Base-by-base conservation (phyloP, 805 yeast genomes). In the Blastobotrys terrestris region DNA sequence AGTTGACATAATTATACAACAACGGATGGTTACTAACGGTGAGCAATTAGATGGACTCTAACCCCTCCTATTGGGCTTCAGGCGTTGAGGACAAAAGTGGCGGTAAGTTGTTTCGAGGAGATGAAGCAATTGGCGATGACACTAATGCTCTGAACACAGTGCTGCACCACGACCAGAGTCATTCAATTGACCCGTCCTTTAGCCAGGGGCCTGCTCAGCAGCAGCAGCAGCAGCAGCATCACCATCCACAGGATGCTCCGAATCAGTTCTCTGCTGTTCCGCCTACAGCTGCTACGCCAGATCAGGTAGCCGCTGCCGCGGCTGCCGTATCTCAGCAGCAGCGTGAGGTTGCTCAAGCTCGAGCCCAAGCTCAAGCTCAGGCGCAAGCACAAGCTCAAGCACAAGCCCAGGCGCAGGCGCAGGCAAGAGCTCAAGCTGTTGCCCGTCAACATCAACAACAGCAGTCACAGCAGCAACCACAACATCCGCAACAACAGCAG, bases 131-230 rank as follows among this genome's bases (percentile, higher is more conserved):
- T n/a, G n/a, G n/a, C n/a, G n/a, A n/a, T n/a, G n/a, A n/a, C n/a
- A n/a, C 11, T 26, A 26, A 6, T 26, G 35, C 35, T 26, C n/a
- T n/a, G n/a, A n/a, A n/a, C n/a, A n/a, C n/a, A 26, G 35, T 26
- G 14, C 26, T 44, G 11, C 46, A 18, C 8, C 46, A 44, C 21
- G 46, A 44, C 31, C 26, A 21, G 21, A 44, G 21, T 16, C 46
- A 44, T 16, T 21, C 46, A 21, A 46, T 46, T n/a, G 48, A 46
- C 41, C 48, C 48, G n/a, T 46, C 48, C 5, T 46, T 46, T 19
- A 26, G 41, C 21, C 39, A 46, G n/a, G 21, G 20, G 13, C 41
- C 18, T 14, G 15, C 20, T n/a, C 20, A 18, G 22, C 46, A 44
- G 15, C 35, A 26, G 35, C 35, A 5, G 5, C 35, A 26, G 11